Conservation (phyloP, 2,329 filamentous ascomycete genomes). For the Xylaria sp. region DNA sequence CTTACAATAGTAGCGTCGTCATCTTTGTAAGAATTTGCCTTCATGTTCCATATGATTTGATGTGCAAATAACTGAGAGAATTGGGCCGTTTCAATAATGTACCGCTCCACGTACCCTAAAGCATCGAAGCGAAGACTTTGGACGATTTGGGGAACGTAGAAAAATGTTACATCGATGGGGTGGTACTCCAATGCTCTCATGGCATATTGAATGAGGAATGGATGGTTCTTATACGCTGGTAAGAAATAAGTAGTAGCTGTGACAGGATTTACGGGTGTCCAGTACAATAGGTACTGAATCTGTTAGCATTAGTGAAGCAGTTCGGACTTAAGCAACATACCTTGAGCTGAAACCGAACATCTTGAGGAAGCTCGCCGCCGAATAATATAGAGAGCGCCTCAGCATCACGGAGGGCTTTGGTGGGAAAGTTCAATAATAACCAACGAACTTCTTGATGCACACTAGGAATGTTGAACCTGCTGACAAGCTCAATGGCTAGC, state of each 20-base stretch:
- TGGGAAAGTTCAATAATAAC: constrained; percentile 82
- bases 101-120: constrained; percentile 93
- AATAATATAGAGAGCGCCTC: constrained; percentile 86
- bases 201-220: constrained; percentile 94
- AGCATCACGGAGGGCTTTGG: constrained; percentile 82
- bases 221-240: constrained; percentile 89
- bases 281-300: constrained; percentile 84
- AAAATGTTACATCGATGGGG: constrained; percentile 96
- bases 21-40: constrained; percentile 97
- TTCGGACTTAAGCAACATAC: constrained; percentile 53
- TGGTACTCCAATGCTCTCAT: constrained; percentile 95
- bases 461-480: constrained; percentile 79
- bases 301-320: constrained; percentile 44
- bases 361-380: constrained; percentile 77
- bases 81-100: constrained; percentile 95
- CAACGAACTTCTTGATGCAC: constrained; percentile 80
- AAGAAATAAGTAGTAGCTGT: constrained; percentile 94
- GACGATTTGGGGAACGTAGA: constrained; percentile 98
- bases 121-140: constrained; percentile 93
- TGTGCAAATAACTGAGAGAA: constrained; percentile 99
- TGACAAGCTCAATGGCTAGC: constrained; percentile 85
- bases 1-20: constrained; percentile 86
- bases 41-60: constrained; percentile 99
- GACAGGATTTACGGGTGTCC: constrained; percentile 91
- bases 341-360: constrained; percentile 87